Evolutionary conservation across 345 rosid genomes (phyloP).

Genomic region (Fremontodendron californicum): DNA sequence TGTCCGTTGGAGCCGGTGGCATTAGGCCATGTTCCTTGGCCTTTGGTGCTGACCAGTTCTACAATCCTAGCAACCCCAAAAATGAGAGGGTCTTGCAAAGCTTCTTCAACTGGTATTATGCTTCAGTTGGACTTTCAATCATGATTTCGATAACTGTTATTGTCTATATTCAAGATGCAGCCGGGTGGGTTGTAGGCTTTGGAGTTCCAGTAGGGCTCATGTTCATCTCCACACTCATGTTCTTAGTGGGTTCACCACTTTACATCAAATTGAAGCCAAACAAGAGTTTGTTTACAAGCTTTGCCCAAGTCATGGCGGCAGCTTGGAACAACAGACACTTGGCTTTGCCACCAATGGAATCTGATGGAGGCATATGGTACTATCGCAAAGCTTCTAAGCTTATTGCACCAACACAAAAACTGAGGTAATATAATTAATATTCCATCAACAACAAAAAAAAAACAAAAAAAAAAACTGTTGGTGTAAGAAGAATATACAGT

Average conservation of each 20-base stretch:
- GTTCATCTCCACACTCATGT: slow-evolving; percentile 30
- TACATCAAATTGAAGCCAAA: slow-evolving; percentile 39
- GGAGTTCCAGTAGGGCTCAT: slow-evolving; percentile 49
- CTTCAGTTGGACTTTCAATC: slow-evolving; percentile 38
- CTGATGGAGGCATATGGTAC: slow-evolving; percentile 15
- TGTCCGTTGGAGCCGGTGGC: slow-evolving; percentile 51
- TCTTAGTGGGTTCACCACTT: slow-evolving; percentile 37
- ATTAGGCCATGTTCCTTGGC: slow-evolving; percentile 50
- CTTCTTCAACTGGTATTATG: slow-evolving; percentile 60
- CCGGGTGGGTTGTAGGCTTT: slow-evolving; percentile 53
- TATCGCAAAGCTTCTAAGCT: slow-evolving; percentile 33
- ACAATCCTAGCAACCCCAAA: slow-evolving; percentile 37
- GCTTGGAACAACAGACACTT: slow-evolving; percentile 37
- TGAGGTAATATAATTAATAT: slow-evolving; percentile 29
- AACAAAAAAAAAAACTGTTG: no score
- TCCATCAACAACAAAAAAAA: no score
- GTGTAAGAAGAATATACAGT: no score
- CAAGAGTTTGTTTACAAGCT: slow-evolving; percentile 40
- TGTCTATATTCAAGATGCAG: slow-evolving; percentile 38
- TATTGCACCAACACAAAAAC: slow-evolving; percentile 30
- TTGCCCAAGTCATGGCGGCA: slow-evolving; percentile 34
- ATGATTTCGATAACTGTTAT: slow-evolving; percentile 34
- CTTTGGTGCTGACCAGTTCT: slow-evolving; percentile 57
- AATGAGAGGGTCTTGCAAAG: slow-evolving; percentile 36
- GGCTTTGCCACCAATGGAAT: slow-evolving; percentile 23